These are phyloP conservation scores for Posidonia australis DNA, from an alignment of 106 monocot genomes.

Conservation along the genomic window DNA sequence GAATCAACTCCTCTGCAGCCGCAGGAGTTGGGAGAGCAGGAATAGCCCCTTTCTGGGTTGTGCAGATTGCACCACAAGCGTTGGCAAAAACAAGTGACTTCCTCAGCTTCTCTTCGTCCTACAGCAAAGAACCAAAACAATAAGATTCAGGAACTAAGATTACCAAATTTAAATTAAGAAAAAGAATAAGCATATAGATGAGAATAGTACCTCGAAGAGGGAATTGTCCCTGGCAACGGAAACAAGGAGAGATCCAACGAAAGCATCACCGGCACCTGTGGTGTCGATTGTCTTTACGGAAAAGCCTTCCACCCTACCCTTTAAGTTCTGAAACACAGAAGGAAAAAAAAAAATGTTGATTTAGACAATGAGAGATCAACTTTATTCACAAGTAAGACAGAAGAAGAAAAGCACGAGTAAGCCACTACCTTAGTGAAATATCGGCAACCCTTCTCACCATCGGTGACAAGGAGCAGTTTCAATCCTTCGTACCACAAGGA, in stretches of 20 bases:
- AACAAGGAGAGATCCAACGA: slow-evolving; percentile 28
- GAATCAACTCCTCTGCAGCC: slow-evolving; percentile 8
- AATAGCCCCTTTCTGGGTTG: slow-evolving; percentile 25
- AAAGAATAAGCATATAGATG: not conserved
- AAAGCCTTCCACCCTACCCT: slow-evolving; percentile 19
- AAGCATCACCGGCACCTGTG: slow-evolving; percentile 44
- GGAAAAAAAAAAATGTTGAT: not conserved
- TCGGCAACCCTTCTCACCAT: slow-evolving; percentile 82
- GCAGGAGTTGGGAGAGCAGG: slow-evolving; percentile 16
- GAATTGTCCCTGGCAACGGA: slow-evolving; percentile 21
- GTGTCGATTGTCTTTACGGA: slow-evolving; percentile 32
- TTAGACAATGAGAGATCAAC: not conserved
- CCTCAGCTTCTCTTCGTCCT: slow-evolving; percentile 17
- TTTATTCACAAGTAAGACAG: not conserved
- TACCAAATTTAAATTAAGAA: too few species aligned
- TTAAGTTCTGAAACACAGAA: slow-evolving; percentile 5
- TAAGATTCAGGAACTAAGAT: not conserved
- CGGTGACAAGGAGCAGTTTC: slow-evolving; percentile 75
- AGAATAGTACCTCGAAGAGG: slow-evolving; percentile 12
- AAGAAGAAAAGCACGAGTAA: not conserved
- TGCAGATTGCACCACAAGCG: slow-evolving; percentile 26
- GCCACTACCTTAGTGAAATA: slow-evolving; percentile 40
- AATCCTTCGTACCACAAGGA: slow-evolving; percentile 67
- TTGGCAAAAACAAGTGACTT: slow-evolving; percentile 13
- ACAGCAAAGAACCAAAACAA: slow-evolving; percentile 1